Evolutionary conservation across 306 rosid species (phyloP).

Genomic region (Luffa aegyptiaca): DNA sequence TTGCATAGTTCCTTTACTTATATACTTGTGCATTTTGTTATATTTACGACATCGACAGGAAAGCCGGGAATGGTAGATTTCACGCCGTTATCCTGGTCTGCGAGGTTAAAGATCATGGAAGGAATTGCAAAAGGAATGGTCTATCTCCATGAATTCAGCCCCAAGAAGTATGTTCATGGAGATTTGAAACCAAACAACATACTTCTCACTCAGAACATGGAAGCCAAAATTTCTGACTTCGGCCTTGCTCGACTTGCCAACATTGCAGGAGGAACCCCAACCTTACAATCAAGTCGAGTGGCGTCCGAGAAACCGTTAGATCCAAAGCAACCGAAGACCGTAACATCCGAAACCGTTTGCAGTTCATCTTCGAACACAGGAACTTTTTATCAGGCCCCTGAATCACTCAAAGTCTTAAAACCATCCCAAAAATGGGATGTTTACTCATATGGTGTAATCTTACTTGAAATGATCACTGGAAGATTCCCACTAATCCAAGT

Average conservation of each 20-base stretch:
- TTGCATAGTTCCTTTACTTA: background rate
- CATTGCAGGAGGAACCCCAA: constrained; percentile 83
- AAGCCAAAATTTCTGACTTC: constrained; percentile 72
- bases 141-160: constrained; percentile 90
- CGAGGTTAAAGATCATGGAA: constrained; percentile 62
- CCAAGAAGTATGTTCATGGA: constrained; percentile 95
- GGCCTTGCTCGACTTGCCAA: constrained; percentile 94
- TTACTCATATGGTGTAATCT: constrained; percentile 83
- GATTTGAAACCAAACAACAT: constrained; percentile 83
- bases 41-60: constrained; percentile 31
- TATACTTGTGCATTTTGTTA: background rate
- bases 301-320: constrained; percentile 47
- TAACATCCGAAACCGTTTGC: constrained; percentile 25
- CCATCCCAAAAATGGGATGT: constrained; percentile 99
- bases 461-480: constrained; percentile 83
- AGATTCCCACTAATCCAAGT: constrained; percentile 66
- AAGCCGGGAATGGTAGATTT: constrained; percentile 56
- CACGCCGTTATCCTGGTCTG: constrained; percentile 54
- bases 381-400: constrained; percentile 77
- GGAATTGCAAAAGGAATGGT: constrained; percentile 79
- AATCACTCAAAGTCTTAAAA: constrained; percentile 69
- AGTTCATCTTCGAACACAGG: constrained; percentile 29
- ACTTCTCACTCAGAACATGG: constrained; percentile 72
- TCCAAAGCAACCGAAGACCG: constrained; percentile 35
- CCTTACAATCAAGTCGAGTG: constrained; percentile 58